Evolutionary conservation across 2,329 filamentous ascomycete genomes (phyloP), one percentile per base, ranked within the genome.

Genomic region (Colletotrichum nymphaeae): DNA sequence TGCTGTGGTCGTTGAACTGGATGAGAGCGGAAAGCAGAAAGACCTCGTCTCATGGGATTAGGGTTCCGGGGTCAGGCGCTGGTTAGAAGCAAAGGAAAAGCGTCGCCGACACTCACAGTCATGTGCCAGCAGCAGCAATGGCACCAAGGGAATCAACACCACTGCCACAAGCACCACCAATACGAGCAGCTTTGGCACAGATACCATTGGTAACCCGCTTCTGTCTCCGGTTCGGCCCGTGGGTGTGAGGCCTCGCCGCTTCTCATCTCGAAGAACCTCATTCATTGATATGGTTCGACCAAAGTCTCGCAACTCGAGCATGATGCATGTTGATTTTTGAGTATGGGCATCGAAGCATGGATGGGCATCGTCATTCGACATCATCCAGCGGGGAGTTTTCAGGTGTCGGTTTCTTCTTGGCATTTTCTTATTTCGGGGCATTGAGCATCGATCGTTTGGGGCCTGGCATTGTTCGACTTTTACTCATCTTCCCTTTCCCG

Each of bases 1-100:
- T 16, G 87, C 88, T 1, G 84, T 88, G 22, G 80, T 90, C 46
- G 88, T 91, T 5, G 84, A 88, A 69, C 73, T 89, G 46, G 88
- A 90, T 68, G 87, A 86, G 60, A 73, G 85, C 57, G 88, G 89
- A n/a, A 82, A 84, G 26, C 85, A 89, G 78, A 81, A 84, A 6
- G 89, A 86, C 46, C 78, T 90, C 66, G 81, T 91, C 16, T 88
- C 87, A 7, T 90, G 86, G 85, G 63, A 74, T 68, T 74, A 74
- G 72, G 56, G 68, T 58, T 74, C 72, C 71, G 71, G 71, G 67
- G 71, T 73, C 71, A 73, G 35, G 46, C 37, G 62, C 71, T 73
- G 67, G 71, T 73, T 73, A 56, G 62, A 73, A 73, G 71, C 71
- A 57, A 73, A 73, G 55, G 67, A 71, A 14, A 71, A 55, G 42